A percentile compares a stretch with the other conserved stretches of the same genome.
Conservation (phyloP, 1,284 basidiomycete species). For the Golubevia pallescens region DNA sequence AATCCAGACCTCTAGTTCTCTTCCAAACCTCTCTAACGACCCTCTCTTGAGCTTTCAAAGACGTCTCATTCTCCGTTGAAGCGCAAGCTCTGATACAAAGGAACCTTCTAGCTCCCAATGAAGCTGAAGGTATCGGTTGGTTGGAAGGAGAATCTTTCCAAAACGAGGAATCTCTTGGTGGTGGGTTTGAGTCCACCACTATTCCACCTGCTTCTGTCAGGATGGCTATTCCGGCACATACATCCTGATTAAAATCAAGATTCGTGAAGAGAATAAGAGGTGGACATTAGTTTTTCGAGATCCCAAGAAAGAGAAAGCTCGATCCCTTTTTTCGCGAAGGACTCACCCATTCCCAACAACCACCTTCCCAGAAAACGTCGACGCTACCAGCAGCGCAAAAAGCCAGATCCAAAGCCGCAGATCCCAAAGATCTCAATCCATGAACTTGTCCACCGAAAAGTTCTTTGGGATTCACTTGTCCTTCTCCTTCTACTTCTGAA, state of each 20-base stretch:
- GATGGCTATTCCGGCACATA: slow-evolving; percentile 49
- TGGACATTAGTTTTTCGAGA: neutral
- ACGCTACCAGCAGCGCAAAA: slow-evolving; percentile 47
- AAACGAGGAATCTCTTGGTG: slow-evolving; percentile 15
- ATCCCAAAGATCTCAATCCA: slow-evolving; percentile 47
- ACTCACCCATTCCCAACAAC: slow-evolving; percentile 59
- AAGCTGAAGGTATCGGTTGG: slow-evolving; percentile 25
- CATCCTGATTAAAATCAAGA: slow-evolving; percentile 20
- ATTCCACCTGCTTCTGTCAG: slow-evolving; percentile 48
- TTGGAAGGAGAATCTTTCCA: slow-evolving; percentile 5
- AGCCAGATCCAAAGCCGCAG: slow-evolving; percentile 47
- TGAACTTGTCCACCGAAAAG: slow-evolving; percentile 41
- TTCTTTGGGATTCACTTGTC: neutral
- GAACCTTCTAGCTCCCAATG: slow-evolving; percentile 46
- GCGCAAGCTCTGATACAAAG: slow-evolving; percentile 43
- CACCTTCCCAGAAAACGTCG: slow-evolving; percentile 53
- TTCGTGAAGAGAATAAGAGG: neutral
- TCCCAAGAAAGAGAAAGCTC: neutral
- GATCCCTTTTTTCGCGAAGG: neutral
- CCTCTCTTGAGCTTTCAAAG: slow-evolving; percentile 35
- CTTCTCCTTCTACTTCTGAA: neutral
- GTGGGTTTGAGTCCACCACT: slow-evolving; percentile 41
- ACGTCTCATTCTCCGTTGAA: slow-evolving; percentile 27
- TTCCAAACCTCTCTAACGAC: slow-evolving; percentile 42
- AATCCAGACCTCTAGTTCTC: slow-evolving; percentile 35